phyloP scores from a whole-genome alignment of 768 basidiomycete species.

The Holtermannia corniformis region DNA sequence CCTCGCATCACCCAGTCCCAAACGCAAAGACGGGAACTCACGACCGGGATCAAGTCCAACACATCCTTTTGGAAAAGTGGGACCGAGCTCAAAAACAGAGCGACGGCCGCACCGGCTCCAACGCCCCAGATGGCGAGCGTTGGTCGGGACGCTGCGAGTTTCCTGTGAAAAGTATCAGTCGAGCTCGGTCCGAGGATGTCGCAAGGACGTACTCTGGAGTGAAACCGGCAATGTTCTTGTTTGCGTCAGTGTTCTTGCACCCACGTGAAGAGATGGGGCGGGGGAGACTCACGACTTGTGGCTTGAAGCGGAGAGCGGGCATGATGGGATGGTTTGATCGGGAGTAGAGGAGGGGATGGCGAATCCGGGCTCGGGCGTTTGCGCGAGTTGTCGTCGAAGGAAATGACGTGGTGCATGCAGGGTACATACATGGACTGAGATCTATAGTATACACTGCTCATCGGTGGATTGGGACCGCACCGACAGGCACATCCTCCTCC shows the following conservation, averaged over 20 bases:
- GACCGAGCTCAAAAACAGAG: constrained; percentile 30
- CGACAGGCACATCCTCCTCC: constrained; percentile 6
- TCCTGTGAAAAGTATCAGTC: constrained; percentile 9
- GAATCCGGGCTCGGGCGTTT: neutral
- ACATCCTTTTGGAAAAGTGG: constrained; percentile 38
- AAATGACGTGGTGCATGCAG: neutral
- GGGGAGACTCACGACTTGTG: constrained; percentile 14
- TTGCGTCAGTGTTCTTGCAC: neutral
- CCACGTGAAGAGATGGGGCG: neutral
- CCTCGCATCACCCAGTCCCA: no score
- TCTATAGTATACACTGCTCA: no score
- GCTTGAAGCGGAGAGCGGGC: constrained; percentile 16
- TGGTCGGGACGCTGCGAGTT: constrained; percentile 14
- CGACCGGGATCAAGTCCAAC: constrained; percentile 33
- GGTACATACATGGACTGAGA: neutral
- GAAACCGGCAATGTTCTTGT: constrained; percentile 20
- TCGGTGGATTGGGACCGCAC: no score
- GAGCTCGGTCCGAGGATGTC: neutral
- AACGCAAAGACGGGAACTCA: no score
- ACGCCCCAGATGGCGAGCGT: constrained; percentile 29
- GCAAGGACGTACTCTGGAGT: constrained; percentile 24
- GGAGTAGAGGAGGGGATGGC: neutral
- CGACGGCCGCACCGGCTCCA: constrained; percentile 25
- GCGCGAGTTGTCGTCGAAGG: neutral
- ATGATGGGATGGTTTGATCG: constrained; percentile 12